Evolutionary conservation across 2,329 filamentous ascomycete genomes (phyloP), one percentile per base, ranked within the genome.

Genomic region (Acephala macrosclerotiorum): DNA sequence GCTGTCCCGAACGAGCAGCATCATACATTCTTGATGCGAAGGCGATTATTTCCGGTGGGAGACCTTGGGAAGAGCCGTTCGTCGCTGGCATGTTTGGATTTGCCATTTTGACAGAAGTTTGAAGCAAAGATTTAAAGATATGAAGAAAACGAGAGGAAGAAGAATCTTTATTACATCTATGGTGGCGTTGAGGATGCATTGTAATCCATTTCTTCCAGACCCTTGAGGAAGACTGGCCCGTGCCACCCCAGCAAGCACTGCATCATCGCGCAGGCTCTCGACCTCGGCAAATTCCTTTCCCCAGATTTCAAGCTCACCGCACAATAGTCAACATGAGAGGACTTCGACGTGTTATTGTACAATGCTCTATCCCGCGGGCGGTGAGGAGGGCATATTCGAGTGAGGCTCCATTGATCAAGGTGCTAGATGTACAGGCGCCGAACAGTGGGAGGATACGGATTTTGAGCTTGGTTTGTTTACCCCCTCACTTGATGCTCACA

Each of bases 381-480:
- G 42, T 53, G 29, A 40, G 59, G 26, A 35, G 65, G 64, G 59
- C 65, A 12, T 69, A 65, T 40, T 65, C 65, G 18, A 60, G 65
- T 18, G 63, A 68, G 18, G 42, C 63, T 22, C 68, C 68, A 2
- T 29, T 67, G 33, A 56, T 71, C 22, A 69, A 64, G 38, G 63
- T 71, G 18, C 49, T 63, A n/a, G 67, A 71, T 58, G 66, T 70
- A n/a, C 66, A 56, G 20, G 69, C 69, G 16, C 67, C 69, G 9
- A 58, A 60, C 14, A 66, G 61, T 42, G 95, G 95, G 70, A 91
- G 91, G 81, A 96, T 98, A 79, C 90, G 93, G 66, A 85, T 98
- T 70, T 88, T 98, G 64, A 67, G 65, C 20, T 58, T 69, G 20
- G 65, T 69, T 33, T 55, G 66, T 26, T 49, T n/a, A 12, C 20